Base-by-base conservation (phyloP, 345 rosid genomes). In the Eucalyptus melliodora region DNA sequence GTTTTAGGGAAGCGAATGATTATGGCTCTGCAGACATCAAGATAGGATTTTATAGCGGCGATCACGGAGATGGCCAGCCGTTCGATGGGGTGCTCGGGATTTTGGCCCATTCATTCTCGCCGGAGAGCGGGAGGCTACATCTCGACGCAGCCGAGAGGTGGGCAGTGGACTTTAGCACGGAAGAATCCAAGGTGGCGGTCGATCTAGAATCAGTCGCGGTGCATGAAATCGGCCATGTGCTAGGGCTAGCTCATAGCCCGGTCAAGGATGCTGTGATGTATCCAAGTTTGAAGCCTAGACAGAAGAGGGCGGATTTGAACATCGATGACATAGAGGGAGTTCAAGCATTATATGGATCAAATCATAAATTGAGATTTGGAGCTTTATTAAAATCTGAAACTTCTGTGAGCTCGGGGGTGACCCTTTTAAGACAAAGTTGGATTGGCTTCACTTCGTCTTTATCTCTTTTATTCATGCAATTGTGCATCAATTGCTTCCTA, bases 41-140 rank as follows among this genome's bases (percentile, higher is more conserved):
- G 80, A 95, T 96, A 87, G 98, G 97, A 86, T 97, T 96, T 88
- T 96, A 95, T 90, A 65, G 89, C 44, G 99, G 98, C 2, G 99
- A 97, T 83, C 99, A 96, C 91, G 99, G 99, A 14, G 98, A 96
- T 40, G 99, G 99, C 23, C 96, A 97, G 89, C 93, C 98, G 42
- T 97, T 96, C 44, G 99, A 97, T 90, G 99, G 99, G 15, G 96
- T 95, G 30, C 91, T 95, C 14, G 99, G 99, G 11, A 95, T 97
- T 42, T 87, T 94, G 83, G 99, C 97, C 0, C 98, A 95, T 56
- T 95, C 98, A 50, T 97, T 96, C 90, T 96, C 99, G 4, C 97
- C 99, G 4, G 98, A 96, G 90, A 95, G 92, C 88, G 98, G 98
- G 88, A 95, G 85, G 92, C 88, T 97, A 67, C 99, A 96, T 88